Base-by-base conservation (phyloP, 2,329 filamentous ascomycete species). In the Xylaria multiplex region DNA sequence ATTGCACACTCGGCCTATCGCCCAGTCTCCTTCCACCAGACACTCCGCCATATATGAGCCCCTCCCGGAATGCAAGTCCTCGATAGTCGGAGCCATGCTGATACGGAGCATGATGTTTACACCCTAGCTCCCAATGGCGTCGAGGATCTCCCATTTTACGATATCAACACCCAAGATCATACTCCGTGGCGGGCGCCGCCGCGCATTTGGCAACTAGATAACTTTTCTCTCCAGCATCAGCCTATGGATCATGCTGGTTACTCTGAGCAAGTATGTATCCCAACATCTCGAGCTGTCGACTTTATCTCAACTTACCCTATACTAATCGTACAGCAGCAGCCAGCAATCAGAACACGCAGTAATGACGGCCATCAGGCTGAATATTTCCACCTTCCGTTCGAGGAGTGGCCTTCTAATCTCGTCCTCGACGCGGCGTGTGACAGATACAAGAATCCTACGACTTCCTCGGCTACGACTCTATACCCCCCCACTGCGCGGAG, bases 31-130 rank as follows among this genome's bases (percentile, higher is more conserved):
- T 19, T n/a, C 19, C 42, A 14, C 19, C 46, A 3, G 16, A 32
- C 52, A 16, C 11, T 11, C 53, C 8, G 27, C 53, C 54, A 14
- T 37, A 49, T 8, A 16, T 42, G 7, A 52, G 14, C 37, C 48
- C 54, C 54, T 30, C 48, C 54, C 54, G 64, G 55, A 14, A 64
- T 64, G 64, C 59, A 52, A 42, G 19, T 40, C 50, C 19, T 59
- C 30, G 30, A 11, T 24, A n/a, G 32, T 24, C 59, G 27, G 9
- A 22, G n/a, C 9, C 3, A 45, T 43, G 59, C 14, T 50, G 55
- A 52, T 27, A 66, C 35, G 50, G 43, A 54, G 7, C 59, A 59
- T 63, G 55, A 6, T 4, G 6, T 24, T 37, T 27, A 37, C 37
- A 22, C 40, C 53, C 9, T 62, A 22, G 4, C 42, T 37, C 22